Evolutionary conservation across 805 yeast genomes (phyloP).

Genomic region (Lipomyces kockii): DNA sequence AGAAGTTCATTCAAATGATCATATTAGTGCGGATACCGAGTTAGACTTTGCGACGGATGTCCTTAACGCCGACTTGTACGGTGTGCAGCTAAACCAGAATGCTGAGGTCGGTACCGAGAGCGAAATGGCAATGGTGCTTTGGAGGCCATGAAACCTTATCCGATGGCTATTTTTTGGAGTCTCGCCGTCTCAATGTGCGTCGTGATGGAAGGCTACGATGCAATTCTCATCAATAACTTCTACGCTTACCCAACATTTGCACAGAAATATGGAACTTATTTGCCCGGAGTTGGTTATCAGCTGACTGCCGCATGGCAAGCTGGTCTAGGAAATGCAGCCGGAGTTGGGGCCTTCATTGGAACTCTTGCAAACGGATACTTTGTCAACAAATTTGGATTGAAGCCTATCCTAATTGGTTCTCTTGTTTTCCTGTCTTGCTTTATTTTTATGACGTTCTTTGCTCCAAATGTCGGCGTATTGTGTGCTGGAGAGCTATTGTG

Average conservation of each 20-base stretch:
- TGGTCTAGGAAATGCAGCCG: constrained; percentile 41
- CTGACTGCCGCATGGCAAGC: constrained; percentile 44
- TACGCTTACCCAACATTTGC: constrained; percentile 43
- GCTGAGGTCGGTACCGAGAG: not conserved
- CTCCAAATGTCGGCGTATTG: constrained; percentile 49
- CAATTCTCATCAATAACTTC: constrained; percentile 49
- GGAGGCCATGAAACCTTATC: constrained; percentile 38
- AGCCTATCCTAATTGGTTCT: constrained; percentile 49
- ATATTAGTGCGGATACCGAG: not conserved
- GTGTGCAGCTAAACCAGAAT: not conserved
- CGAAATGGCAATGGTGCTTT: no score
- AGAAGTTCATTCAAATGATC: no score
- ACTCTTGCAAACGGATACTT: constrained; percentile 52
- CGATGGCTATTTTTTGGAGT: constrained; percentile 56
- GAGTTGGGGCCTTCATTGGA: constrained; percentile 54
- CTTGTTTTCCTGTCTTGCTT: constrained; percentile 47
- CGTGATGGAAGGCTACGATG: constrained; percentile 59
- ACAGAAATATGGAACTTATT: constrained; percentile 21
- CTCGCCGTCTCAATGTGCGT: no score
- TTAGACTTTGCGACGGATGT: not conserved
- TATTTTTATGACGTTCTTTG: constrained; percentile 55
- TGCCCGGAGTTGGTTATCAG: constrained; percentile 8
- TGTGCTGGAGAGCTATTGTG: no score
- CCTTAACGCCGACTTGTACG: constrained; percentile 2
- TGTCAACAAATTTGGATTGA: constrained; percentile 54